A percentile compares a stretch with the other conserved stretches of the same genome.
These are phyloP conservation scores for Emergomyces orientalis DNA, from an alignment of 2,329 filamentous ascomycete genomes.

Conservation along the genomic window DNA sequence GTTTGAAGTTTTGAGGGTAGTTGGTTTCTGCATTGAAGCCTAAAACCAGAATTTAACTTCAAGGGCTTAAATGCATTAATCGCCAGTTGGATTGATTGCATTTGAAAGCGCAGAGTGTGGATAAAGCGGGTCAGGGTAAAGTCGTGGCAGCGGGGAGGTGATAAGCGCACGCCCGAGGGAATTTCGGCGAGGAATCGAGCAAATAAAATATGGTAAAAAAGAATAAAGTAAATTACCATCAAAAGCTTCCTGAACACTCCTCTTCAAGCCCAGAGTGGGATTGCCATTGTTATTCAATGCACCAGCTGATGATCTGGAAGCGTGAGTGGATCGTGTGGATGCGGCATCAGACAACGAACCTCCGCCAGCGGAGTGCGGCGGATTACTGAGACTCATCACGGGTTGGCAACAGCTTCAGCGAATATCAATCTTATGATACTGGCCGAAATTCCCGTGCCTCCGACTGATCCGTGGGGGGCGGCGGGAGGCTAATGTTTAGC, in stretches of 20 bases:
- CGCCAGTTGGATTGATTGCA: background rate
- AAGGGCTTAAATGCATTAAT: background rate
- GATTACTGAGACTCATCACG: conserved; percentile 36
- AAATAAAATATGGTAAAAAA: conserved; percentile 7
- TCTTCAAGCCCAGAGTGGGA: conserved; percentile 31
- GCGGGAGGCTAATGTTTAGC: conserved; percentile 2
- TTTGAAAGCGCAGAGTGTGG: background rate
- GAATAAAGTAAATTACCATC: conserved; percentile 34
- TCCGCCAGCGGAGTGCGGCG: conserved; percentile 29
- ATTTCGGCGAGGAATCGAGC: conserved; percentile 1
- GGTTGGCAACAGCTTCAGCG: background rate
- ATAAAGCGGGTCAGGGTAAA: background rate
- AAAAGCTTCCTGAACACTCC: conserved; percentile 36
- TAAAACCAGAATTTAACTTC: background rate
- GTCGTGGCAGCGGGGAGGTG: conserved; percentile 6
- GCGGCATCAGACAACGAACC: conserved; percentile 25
- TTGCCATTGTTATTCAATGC: conserved; percentile 9
- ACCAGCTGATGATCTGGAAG: conserved; percentile 26
- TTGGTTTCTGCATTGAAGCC: background rate
- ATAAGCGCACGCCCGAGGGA: conserved; percentile 12
- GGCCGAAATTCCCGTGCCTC: background rate
- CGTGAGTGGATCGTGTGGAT: conserved; percentile 21
- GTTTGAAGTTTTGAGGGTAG: background rate
- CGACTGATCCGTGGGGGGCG: background rate
- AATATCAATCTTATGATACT: background rate